A percentile compares a stretch with the other conserved stretches of the same genome.
phyloP scores from a whole-genome alignment of 352 stramenopile genomes.

The Globisporangium paddicum region DNA sequence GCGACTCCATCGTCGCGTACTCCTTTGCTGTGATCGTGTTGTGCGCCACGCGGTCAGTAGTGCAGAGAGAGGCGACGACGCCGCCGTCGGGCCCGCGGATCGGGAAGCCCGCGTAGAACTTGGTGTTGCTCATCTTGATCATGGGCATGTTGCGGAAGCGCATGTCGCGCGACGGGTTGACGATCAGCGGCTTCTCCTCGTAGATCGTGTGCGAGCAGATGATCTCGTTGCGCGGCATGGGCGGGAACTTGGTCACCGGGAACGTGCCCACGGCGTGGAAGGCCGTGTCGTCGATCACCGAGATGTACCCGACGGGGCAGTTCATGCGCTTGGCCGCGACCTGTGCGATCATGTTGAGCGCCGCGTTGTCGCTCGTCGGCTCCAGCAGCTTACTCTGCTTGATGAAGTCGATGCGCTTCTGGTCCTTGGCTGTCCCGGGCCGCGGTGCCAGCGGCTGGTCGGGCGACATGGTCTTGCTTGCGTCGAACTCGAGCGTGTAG shows the following conservation, averaged over 20 bases:
- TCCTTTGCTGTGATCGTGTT: conserved; percentile 49
- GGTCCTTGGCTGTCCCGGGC: conserved; percentile 28
- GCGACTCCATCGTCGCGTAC: conserved; percentile 57
- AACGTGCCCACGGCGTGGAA: conserved; percentile 26
- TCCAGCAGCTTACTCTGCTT: conserved; percentile 30
- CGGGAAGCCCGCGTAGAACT: conserved; percentile 64
- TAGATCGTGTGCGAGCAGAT: conserved; percentile 54
- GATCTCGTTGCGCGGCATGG: conserved; percentile 31
- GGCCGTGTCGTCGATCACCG: conserved; percentile 41
- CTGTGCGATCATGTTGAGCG: conserved; percentile 45
- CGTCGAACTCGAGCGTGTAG: conserved; percentile 42
- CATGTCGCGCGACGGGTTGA: conserved; percentile 53
- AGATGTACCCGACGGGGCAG: conserved; percentile 54
- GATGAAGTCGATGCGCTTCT: conserved; percentile 34
- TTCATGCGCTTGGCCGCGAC: conserved; percentile 40
- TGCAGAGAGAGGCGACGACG: conserved; percentile 45
- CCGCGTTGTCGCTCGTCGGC: conserved; percentile 23
- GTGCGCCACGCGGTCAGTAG: conserved; percentile 34
- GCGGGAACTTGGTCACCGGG: background rate
- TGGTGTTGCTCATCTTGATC: conserved; percentile 31
- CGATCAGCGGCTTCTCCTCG: conserved; percentile 42
- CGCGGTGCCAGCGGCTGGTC: conserved; percentile 39
- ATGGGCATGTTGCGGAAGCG: conserved; percentile 49
- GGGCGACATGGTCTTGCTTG: conserved; percentile 21
- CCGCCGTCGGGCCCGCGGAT: conserved; percentile 40